phyloP scores from a whole-genome alignment of 805 yeast genomes.

The Starmerella roubikii region DNA sequence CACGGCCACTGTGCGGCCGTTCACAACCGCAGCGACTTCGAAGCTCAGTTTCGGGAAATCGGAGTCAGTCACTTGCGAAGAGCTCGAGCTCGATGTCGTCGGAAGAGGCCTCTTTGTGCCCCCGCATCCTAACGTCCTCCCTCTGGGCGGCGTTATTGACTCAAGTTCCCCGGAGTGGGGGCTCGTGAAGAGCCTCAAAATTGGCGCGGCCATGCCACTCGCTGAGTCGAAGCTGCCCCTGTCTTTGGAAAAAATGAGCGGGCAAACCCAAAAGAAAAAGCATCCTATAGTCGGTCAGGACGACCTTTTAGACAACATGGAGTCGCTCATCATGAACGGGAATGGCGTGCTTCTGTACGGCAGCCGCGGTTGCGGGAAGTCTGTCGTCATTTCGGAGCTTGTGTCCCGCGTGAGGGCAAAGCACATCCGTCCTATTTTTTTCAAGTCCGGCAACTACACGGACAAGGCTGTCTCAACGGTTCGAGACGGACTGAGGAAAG shows the following conservation, averaged over 20 bases:
- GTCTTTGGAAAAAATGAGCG: neutral
- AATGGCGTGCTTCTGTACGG: conserved; percentile 56
- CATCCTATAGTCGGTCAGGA: conserved; percentile 46
- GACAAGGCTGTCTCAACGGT: conserved; percentile 40
- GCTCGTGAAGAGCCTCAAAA: neutral
- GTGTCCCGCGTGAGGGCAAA: conserved; percentile 27
- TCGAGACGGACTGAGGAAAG: conserved; percentile 32
- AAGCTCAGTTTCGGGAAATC: conserved; percentile 1
- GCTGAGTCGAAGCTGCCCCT: conserved; percentile 17
- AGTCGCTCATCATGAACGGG: conserved; percentile 32
- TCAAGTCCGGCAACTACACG: conserved; percentile 42
- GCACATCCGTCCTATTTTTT: conserved; percentile 35
- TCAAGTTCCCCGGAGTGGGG: conserved; percentile 11
- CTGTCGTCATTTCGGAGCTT: conserved; percentile 38
- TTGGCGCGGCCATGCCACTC: conserved; percentile 14
- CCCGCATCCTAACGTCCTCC: conserved; percentile 9
- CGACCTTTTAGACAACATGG: conserved; percentile 29
- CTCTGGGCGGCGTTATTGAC: conserved; percentile 15
- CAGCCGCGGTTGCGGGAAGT: conserved; percentile 69
- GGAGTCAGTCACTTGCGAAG: neutral
- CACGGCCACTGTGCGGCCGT: neutral
- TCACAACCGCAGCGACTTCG: neutral
- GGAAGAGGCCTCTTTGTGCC: conserved; percentile 17
- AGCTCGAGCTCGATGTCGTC: conserved; percentile 9
- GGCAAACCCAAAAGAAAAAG: neutral